Evolutionary conservation across 306 rosid species (phyloP).

Genomic region (Cucurbita pepo): DNA sequence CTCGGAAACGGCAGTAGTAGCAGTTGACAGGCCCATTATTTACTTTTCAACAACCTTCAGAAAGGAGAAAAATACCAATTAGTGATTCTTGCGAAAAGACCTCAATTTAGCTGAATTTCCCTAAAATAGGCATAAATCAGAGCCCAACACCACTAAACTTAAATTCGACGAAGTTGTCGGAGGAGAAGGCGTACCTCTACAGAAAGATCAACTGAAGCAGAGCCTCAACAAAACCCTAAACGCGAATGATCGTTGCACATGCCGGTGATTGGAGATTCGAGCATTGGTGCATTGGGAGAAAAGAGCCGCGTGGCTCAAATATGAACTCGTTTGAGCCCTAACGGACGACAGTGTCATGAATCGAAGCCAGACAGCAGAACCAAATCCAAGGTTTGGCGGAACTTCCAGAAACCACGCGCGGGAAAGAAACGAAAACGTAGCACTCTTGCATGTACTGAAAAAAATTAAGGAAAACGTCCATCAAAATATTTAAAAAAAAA

Average conservation of each 20-base stretch:
- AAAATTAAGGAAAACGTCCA: too few species aligned
- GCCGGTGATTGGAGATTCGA: neutral
- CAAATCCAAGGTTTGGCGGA: neutral
- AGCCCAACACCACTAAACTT: neutral
- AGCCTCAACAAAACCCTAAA: neutral
- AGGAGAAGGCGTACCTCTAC: neutral
- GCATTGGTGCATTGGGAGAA: neutral
- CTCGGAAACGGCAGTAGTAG: constrained; percentile 30
- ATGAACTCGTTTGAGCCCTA: neutral
- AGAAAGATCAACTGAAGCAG: neutral
- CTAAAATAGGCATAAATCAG: neutral
- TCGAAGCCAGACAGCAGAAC: neutral
- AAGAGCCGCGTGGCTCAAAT: neutral
- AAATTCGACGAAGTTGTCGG: neutral
- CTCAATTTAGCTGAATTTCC: neutral
- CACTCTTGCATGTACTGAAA: neutral
- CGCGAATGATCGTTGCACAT: neutral
- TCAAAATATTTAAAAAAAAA: too few species aligned
- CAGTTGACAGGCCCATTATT: constrained; percentile 59
- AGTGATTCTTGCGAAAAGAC: neutral
- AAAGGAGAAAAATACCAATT: neutral
- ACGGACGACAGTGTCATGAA: neutral
- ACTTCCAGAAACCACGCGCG: neutral
- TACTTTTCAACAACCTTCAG: constrained; percentile 4
- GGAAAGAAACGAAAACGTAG: neutral